Evolutionary conservation across 352 stramenopile species (phyloP).

Genomic region (Lagenidium sp.): DNA sequence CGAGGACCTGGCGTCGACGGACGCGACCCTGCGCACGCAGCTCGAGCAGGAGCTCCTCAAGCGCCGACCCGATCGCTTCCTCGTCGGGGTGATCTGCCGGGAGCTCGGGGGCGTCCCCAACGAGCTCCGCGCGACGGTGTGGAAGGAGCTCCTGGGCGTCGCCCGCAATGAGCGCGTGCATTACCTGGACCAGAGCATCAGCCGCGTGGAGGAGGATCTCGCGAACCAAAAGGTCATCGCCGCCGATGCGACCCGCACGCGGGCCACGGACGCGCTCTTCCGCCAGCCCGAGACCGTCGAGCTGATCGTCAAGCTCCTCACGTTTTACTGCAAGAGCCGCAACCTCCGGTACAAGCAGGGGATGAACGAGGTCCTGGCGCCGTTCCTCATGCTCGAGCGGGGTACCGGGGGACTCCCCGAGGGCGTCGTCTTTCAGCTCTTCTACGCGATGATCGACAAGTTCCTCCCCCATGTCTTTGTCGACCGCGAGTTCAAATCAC

Average conservation of each 20-base stretch:
- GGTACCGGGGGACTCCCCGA: slow-evolving; percentile 30
- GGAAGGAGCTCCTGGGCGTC: slow-evolving; percentile 73
- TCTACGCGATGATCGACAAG: slow-evolving; percentile 84
- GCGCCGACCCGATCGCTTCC: slow-evolving; percentile 58
- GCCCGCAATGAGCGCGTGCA: slow-evolving; percentile 45
- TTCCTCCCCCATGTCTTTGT: slow-evolving; percentile 86
- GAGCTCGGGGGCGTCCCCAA: slow-evolving; percentile 53
- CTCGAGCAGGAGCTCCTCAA: slow-evolving; percentile 61
- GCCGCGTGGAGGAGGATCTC: slow-evolving; percentile 73
- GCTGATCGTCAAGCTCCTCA: slow-evolving; percentile 78
- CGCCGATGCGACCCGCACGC: slow-evolving; percentile 79
- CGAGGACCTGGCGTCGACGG: too few species aligned
- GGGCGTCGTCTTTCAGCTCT: slow-evolving; percentile 76
- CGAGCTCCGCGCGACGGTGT: slow-evolving; percentile 47
- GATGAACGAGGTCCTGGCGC: slow-evolving; percentile 92
- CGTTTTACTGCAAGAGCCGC: slow-evolving; percentile 90
- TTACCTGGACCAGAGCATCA: slow-evolving; percentile 68
- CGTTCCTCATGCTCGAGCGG: slow-evolving; percentile 79
- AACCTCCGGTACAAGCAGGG: slow-evolving; percentile 90
- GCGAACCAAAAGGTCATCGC: slow-evolving; percentile 88
- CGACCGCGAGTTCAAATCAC: slow-evolving; percentile 85
- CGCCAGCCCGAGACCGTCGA: slow-evolving; percentile 62
- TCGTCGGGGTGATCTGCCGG: slow-evolving; percentile 60
- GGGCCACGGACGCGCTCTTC: slow-evolving; percentile 74
- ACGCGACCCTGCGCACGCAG: slow-evolving; percentile 26